phyloP scores from a whole-genome alignment of 768 basidiomycete species.

The Boletus reticulatus region DNA sequence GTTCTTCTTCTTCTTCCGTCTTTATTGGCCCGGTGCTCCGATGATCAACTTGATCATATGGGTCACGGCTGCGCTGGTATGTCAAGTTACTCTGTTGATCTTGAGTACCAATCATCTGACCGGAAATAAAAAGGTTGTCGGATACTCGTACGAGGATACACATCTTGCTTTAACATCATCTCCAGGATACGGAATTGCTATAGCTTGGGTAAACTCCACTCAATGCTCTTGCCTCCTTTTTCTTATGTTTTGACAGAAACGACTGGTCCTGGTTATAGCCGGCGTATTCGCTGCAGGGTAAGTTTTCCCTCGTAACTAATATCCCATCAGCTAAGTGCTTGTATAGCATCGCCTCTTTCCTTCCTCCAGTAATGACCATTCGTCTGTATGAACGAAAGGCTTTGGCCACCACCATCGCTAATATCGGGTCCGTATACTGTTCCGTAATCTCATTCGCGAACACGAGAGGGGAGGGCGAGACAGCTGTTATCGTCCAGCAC shows the following conservation, averaged over 20 bases:
- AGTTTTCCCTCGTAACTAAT: constrained; percentile 9
- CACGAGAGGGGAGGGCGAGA: constrained; percentile 47
- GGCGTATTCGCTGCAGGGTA: constrained; percentile 82
- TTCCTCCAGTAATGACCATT: constrained; percentile 70
- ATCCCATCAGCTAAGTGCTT: constrained; percentile 1
- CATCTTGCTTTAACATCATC: constrained; percentile 46
- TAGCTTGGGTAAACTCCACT: constrained; percentile 59
- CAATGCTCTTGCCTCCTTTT: background rate
- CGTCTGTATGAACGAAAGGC: constrained; percentile 69
- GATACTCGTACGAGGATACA: constrained; percentile 69
- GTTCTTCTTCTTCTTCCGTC: constrained; percentile 60
- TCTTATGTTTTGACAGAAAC: constrained; percentile 40
- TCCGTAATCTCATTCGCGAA: constrained; percentile 72
- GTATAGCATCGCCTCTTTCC: constrained; percentile 59
- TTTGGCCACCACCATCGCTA: constrained; percentile 63
- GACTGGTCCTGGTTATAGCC: constrained; percentile 64
- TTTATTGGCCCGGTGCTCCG: constrained; percentile 73
- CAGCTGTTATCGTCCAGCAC: constrained; percentile 56
- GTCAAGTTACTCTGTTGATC: constrained; percentile 10
- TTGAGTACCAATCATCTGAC: background rate
- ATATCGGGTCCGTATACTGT: constrained; percentile 74
- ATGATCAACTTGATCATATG: constrained; percentile 70
- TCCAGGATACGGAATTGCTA: constrained; percentile 56
- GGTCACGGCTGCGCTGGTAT: constrained; percentile 59
- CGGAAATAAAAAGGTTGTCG: constrained; percentile 48